Conservation (phyloP, 164 flowering plant species). For the Kingdonia uniflora region DNA sequence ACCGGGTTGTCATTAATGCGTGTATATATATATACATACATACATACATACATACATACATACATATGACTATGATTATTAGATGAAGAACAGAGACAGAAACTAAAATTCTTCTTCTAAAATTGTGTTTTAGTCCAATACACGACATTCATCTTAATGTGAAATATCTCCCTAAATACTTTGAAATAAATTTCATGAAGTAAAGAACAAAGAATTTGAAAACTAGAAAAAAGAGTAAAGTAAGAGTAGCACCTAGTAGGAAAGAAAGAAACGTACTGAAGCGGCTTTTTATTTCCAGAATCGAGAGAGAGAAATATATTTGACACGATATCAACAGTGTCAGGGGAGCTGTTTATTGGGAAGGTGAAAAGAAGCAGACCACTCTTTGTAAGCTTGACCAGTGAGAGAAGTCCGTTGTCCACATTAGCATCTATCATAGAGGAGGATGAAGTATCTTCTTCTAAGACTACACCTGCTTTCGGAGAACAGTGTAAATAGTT, state of each 20-base stretch:
- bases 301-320: constrained; percentile 37
- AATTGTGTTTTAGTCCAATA: too few species aligned
- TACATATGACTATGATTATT: too few species aligned
- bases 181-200: too few species aligned
- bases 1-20: too few species aligned
- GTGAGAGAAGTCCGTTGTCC: constrained; percentile 32
- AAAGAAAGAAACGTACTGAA: constrained; percentile 39
- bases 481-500: neutral
- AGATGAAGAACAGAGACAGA: too few species aligned
- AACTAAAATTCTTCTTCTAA: too few species aligned
- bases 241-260: too few species aligned
- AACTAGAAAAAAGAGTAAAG: neutral
- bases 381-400: constrained; percentile 78
- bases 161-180: too few species aligned
- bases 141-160: too few species aligned
- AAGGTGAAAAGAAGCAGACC: constrained; percentile 73
- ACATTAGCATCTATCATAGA: constrained; percentile 12
- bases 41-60: too few species aligned
- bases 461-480: constrained; percentile 22
- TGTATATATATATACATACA: too few species aligned
- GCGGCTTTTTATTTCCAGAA: constrained; percentile 38
- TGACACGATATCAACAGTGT: constrained; percentile 38
- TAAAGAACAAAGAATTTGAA: neutral
- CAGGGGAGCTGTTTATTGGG: constrained; percentile 20
- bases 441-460: constrained; percentile 9